Percentiles rank a stretch among this genome's conserved stretches.
Evolutionary conservation across 1,284 basidiomycete genomes (phyloP).

Genomic region (Vanrija sp.): DNA sequence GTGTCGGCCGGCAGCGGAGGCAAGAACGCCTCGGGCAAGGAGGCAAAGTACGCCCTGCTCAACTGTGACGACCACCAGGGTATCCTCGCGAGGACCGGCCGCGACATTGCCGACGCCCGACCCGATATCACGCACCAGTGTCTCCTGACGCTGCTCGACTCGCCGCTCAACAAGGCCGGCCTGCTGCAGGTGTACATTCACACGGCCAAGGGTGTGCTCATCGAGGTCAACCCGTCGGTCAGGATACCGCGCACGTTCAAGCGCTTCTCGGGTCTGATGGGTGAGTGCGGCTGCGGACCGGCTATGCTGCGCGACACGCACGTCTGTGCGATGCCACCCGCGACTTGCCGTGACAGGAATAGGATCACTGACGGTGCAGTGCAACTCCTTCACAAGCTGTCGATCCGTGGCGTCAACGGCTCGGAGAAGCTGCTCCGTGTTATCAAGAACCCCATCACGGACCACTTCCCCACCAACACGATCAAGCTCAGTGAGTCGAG

Average conservation of each 20-base stretch:
- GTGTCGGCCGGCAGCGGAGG: conserved; percentile 60
- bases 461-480: conserved; percentile 93
- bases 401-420: conserved; percentile 91
- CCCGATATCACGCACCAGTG: conserved; percentile 99
- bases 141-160: conserved; percentile 92
- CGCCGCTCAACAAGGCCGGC: conserved; percentile 96
- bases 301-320: background rate
- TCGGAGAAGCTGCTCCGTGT: conserved; percentile 96
- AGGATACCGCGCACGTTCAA: conserved; percentile 98
- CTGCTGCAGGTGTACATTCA: conserved; percentile 97
- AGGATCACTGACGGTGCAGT: conserved; percentile 55
- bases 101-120: conserved; percentile 95
- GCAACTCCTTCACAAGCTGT: conserved; percentile 93
- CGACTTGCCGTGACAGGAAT: background rate
- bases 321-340: background rate
- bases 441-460: conserved; percentile 95
- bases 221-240: conserved; percentile 97
- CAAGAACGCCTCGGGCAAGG: conserved; percentile 55
- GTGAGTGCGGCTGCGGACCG: conserved; percentile 53
- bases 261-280: conserved; percentile 97
- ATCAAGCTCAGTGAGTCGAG: conserved; percentile 79
- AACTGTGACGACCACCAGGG: conserved; percentile 99
- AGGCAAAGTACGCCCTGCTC: conserved; percentile 92
- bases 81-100: conserved; percentile 92
- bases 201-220: conserved; percentile 92